Base-by-base conservation (phyloP, 352 stramenopile genomes). In the Elongisporangium anandrum region DNA sequence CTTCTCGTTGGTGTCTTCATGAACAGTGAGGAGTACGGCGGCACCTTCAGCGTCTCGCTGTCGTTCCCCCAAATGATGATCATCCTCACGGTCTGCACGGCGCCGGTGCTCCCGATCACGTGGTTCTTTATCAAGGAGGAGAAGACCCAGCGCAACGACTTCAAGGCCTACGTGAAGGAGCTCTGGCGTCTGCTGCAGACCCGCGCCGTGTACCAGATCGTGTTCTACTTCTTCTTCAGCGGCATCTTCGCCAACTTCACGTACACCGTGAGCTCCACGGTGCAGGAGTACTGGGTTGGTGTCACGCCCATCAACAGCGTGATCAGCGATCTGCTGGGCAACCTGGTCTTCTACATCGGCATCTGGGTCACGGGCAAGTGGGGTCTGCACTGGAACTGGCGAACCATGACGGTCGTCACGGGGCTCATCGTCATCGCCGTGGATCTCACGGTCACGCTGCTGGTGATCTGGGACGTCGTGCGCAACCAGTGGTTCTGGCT, bases 21-120 rank as follows among this genome's bases (percentile, higher is more conserved):
- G 55, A 81, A 74, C 47, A 72, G 68, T 17, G 60, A 68, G 15
- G 58, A 75, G 22, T 90, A 90, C 57, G 76, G 76, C 38, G 80
- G 80, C 9, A 59, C 65, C 34, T 90, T 82, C 55, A 57, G 73
- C 61, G 81, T 77, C 56, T 71, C 69, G 38, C 45, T 91, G 9
- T 74, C 59, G 55, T 86, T 88, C 63, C 75, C 73, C 13, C 53
- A 70, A n/a, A 17, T 85, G 3, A 83, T 83, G 71, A 66, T 78
- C 59, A 70, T 80, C 52, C 38, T 81, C 7, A 61, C 65, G 4
- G 50, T 73, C 12, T 55, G 65, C 6, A 60, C 63, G 3, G 47
- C 65, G 15, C 65, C 65, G 4, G 65, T 70, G 29, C 48, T 76
- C 23, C 68, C 68, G 2, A 64, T 68, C 41, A 76, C 68, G 1